Evolutionary conservation across 352 stramenopile genomes (phyloP), one percentile per base, ranked within the genome.

Genomic region (Phytophthora pini): DNA sequence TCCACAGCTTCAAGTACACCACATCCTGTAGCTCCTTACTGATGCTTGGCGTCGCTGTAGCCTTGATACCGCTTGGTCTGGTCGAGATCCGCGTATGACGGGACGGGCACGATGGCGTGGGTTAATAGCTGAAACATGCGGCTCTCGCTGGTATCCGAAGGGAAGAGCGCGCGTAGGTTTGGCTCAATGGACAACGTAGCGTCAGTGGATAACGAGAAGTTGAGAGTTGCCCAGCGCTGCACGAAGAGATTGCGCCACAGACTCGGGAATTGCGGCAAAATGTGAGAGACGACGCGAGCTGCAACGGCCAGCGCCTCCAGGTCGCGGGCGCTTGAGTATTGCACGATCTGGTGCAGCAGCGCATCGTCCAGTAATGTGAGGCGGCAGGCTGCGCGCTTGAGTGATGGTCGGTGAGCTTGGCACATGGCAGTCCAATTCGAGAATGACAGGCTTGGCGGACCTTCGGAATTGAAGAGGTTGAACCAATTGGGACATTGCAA

Each of bases 41-140:
- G 53, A 51, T 91, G 78, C 27, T 82, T 81, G 15, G 54, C 53
- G 34, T 72, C 63, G 8, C 59, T 78, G 48, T 77, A 80, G 34
- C 61, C 65, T 2, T 56, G 61, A 4, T 40, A 70, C 1, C 66
- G 63, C 55, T 68, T 65, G 24, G 76, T 92, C 26, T 85, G 73
- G n/a, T 80, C 65, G 1, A 90, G 48, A 46, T 93, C 84, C 2
- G 74, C 79, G 61, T 87, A 91, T 13, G 79, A 82, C 39, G 84
- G 84, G 8, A 93, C 79, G 8, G 79, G 80, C 15, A 76, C 83
- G 20, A 89, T 62, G 0, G 80, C 82, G 60, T 93, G 84, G 1
- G 82, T 72, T 22, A 93, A 74, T 51, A 93, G 39, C 64, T 93
- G 84, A 54, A 75, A 90, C 66, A 92, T 73, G 49, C 82, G 82